Evolutionary conservation across 768 basidiomycete species (phyloP).

Genomic region (Mrakia frigida): DNA sequence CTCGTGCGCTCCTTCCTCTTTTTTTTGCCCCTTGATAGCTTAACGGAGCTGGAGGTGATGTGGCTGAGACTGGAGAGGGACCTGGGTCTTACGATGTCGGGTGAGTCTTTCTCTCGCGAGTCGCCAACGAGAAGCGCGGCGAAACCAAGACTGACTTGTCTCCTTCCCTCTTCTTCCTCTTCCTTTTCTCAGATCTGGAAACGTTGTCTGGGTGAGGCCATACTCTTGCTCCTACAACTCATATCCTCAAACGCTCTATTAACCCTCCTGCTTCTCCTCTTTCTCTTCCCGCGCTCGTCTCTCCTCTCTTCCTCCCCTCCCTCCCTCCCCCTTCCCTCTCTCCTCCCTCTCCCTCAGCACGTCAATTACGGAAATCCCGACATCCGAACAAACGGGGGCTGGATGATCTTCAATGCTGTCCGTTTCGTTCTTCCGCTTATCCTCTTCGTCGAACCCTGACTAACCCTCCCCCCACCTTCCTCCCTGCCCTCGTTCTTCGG

Average conservation of each 20-base stretch:
- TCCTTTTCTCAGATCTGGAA: constrained; percentile 4
- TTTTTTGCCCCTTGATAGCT: constrained; percentile 35
- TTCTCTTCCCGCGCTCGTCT: constrained; percentile 34
- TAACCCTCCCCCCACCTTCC: no score
- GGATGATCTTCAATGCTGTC: constrained; percentile 77
- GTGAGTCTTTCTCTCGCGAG: not conserved
- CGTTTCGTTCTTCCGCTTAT: no score
- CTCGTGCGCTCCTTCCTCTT: not conserved
- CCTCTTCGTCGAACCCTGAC: no score
- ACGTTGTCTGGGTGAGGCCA: constrained; percentile 14
- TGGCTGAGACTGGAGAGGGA: constrained; percentile 54
- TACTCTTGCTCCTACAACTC: constrained; percentile 8
- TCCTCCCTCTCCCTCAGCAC: constrained; percentile 29
- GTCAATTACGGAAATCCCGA: constrained; percentile 66
- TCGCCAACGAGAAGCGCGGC: not conserved
- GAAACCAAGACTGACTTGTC: constrained; percentile 28
- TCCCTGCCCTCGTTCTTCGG: no score
- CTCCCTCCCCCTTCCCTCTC: not conserved
- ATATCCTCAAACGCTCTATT: no score
- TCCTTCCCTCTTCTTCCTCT: not conserved
- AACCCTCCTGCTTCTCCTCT: not conserved
- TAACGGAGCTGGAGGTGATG: constrained; percentile 59
- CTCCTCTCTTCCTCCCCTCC: not conserved
- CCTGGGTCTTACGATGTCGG: constrained; percentile 68
- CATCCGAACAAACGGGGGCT: constrained; percentile 55